Evolutionary conservation across 495 filamentous ascomycete species (phyloP).

Genomic region (Podospora appendiculata): DNA sequence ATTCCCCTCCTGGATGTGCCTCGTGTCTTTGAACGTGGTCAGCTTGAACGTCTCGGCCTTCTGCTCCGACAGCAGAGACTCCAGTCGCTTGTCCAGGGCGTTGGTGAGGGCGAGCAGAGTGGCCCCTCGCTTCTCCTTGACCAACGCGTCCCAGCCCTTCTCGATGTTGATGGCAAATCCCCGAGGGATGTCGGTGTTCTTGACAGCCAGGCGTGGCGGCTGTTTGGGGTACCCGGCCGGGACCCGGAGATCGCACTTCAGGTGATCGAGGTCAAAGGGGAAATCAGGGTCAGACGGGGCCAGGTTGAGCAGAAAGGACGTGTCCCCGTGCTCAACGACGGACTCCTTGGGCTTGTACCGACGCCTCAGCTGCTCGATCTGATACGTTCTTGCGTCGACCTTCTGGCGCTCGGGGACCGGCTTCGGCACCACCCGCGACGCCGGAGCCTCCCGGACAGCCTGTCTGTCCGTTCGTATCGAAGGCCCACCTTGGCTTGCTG

Average conservation of each 20-base stretch:
- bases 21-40: conserved; percentile 54
- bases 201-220: conserved; percentile 54
- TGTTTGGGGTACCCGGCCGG: conserved; percentile 54
- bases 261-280: conserved; percentile 63
- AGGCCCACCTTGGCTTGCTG: conserved; percentile 1
- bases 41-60: conserved; percentile 76
- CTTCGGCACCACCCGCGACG: conserved; percentile 48
- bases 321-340: conserved; percentile 40
- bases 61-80: conserved; percentile 59
- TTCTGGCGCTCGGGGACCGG: conserved; percentile 59
- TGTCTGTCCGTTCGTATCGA: conserved; percentile 19
- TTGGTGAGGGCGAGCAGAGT: conserved; percentile 66
- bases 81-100: conserved; percentile 65
- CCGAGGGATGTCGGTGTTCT: conserved; percentile 70
- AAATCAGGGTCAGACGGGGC: conserved; percentile 84
- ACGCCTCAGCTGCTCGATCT: conserved; percentile 66
- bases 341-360: conserved; percentile 60
- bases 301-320: conserved; percentile 54
- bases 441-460: conserved; percentile 30
- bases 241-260: conserved; percentile 68
- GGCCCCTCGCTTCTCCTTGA: conserved; percentile 42
- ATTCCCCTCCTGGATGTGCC: conserved; percentile 23
- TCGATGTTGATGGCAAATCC: conserved; percentile 79
- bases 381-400: conserved; percentile 65
- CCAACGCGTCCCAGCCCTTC: conserved; percentile 64